A percentile compares a stretch with the other conserved stretches of the same genome.
phyloP scores from a whole-genome alignment of 306 rosid species.

The Trichosanthes truncata region DNA sequence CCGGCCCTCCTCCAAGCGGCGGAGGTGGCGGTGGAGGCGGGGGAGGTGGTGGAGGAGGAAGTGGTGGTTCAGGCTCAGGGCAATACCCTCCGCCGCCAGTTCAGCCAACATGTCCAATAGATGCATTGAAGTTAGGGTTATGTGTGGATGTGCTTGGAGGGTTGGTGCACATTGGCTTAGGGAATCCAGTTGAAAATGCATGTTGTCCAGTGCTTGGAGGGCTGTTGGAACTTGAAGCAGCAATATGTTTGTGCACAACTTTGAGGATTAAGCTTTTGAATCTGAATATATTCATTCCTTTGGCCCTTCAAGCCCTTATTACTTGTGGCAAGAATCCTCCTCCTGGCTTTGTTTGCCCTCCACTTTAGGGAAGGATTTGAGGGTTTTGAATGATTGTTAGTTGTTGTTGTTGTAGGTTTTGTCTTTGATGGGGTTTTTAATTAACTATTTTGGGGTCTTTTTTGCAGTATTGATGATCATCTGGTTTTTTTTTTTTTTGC shows the following conservation, averaged over 20 bases:
- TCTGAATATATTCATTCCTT: conserved; percentile 65
- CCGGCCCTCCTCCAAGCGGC: conserved; percentile 10
- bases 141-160: conserved; percentile 84
- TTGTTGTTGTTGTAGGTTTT: neutral
- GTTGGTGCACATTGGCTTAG: conserved; percentile 62
- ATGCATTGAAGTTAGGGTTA: conserved; percentile 66
- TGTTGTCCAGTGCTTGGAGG: conserved; percentile 84
- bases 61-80: conserved; percentile 13
- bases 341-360: conserved; percentile 86
- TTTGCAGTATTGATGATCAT: neutral
- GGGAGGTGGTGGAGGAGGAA: conserved; percentile 5
- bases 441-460: neutral
- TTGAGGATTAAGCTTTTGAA: conserved; percentile 68
- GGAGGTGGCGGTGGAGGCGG: neutral
- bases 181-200: conserved; percentile 54
- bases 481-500: neutral
- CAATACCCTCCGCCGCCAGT: conserved; percentile 14
- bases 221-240: conserved; percentile 81
- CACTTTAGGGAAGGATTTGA: conserved; percentile 18
- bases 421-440: neutral
- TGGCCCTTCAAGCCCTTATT: conserved; percentile 61
- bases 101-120: conserved; percentile 49
- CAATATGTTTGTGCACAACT: conserved; percentile 70
- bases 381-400: neutral
- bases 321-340: conserved; percentile 85